phyloP scores from a whole-genome alignment of 2,329 filamentous ascomycete genomes.

The Phyllosticta citriasiana region DNA sequence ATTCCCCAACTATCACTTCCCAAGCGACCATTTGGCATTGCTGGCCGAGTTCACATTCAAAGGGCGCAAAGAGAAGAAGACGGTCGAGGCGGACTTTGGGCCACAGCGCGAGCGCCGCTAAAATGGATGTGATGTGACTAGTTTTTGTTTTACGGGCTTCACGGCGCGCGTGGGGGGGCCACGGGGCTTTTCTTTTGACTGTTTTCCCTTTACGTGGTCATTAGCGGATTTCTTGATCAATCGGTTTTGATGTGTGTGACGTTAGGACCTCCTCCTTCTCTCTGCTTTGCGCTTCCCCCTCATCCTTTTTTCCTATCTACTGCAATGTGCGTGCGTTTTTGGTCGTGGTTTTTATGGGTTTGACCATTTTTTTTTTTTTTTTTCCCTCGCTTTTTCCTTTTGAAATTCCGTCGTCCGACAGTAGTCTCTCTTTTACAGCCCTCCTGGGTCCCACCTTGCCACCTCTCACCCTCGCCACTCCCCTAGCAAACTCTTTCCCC shows the following conservation, averaged over 20 bases:
- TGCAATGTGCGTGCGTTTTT: not conserved
- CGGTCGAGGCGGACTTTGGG: constrained; percentile 27
- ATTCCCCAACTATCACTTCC: constrained; percentile 91
- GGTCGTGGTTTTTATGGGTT: not conserved
- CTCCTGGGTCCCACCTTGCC: not conserved
- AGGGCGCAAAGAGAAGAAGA: constrained; percentile 63
- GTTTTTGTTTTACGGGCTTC: not conserved
- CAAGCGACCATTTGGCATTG: constrained; percentile 82
- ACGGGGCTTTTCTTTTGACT: not conserved
- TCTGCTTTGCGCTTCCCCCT: not conserved
- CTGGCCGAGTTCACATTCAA: constrained; percentile 87
- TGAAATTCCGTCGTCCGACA: too few species aligned
- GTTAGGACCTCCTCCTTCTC: not conserved
- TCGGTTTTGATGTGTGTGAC: not conserved
- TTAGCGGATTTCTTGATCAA: not conserved
- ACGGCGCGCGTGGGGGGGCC: not conserved
- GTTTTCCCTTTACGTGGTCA: not conserved
- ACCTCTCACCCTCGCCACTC: not conserved
- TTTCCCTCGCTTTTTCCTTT: too few species aligned
- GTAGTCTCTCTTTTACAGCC: not conserved
- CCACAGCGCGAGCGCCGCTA: constrained; percentile 17
- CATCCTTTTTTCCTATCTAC: not conserved
- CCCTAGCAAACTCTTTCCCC: not conserved
- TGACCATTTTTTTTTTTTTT: not conserved
- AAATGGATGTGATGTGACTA: not conserved